Evolutionary conservation across 768 basidiomycete species (phyloP), one percentile per base, ranked within the genome.

Genomic region (Termitomyces sp.): DNA sequence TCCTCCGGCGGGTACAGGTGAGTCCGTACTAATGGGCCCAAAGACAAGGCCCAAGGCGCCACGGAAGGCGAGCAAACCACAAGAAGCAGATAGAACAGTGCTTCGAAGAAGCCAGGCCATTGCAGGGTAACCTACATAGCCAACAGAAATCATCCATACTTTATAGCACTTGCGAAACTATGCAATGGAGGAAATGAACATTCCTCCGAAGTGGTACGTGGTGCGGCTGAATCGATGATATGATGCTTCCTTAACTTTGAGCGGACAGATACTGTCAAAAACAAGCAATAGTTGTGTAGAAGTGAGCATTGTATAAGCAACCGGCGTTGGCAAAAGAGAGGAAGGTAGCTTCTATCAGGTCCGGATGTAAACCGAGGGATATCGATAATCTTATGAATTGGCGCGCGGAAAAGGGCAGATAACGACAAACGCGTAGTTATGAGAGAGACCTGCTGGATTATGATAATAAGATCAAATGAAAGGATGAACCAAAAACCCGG

Each of bases 21-120:
- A 53, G 43, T 63, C 62, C 0, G 67, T 71, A 45, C 62, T 62
- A 48, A 71, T 68, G 37, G 70, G 68, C 24, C 67, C 67, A 56
- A 71, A 67, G 16, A 66, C 55, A 26, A 64, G 37, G 26, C 59
- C 65, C 44, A 51, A 44, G 3, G 49, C 54, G 26, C 51, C 24
- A 53, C 48, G 50, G 44, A 44, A 37, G 24, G 58, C 39, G 45
- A 61, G 20, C 10, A 61, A 36, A 14, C 48, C 52, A 44, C 53
- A 63, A 45, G 55, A 50, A 48, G 53, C 53, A 40, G 53, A 34
- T 14, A 64, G 34, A 30, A 52, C 18, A 46, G 32, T 32, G 27
- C 51, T 50, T 53, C 52, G 53, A 51, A 56, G 37, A 50, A 55
- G 24, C 58, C 55, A 62, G 49, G 46, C 24, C 65, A 65, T 65